phyloP scores from a whole-genome alignment of 148 eudicot species.

The Fallopia convolvulus region DNA sequence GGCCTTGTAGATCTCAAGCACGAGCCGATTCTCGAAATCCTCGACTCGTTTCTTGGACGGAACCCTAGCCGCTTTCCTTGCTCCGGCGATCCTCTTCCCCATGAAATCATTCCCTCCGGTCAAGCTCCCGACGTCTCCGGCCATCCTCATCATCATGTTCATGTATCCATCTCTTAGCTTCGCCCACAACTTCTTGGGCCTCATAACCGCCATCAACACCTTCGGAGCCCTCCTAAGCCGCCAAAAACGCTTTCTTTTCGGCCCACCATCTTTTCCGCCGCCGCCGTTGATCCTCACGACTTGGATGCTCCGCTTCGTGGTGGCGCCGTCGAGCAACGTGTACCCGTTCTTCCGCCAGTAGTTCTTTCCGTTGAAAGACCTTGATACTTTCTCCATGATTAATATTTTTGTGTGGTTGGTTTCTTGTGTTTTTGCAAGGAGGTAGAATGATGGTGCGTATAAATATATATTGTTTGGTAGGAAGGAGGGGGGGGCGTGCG shows the following conservation, averaged over 20 bases:
- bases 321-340: conserved; percentile 5
- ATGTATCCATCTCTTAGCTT: not conserved
- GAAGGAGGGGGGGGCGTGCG: not conserved
- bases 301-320: conserved; percentile 6
- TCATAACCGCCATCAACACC: not conserved
- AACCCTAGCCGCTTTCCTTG: not conserved
- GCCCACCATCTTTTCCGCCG: not conserved
- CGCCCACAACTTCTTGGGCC: not conserved
- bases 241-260: not conserved
- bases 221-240: conserved; percentile 5
- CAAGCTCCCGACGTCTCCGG: not conserved
- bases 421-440: not conserved
- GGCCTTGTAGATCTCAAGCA: conserved; percentile 13
- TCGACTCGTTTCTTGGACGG: not conserved
- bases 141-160: conserved; percentile 8
- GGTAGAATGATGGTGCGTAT: not conserved
- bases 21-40: not conserved
- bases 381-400: not conserved
- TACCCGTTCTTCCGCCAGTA: conserved; percentile 14
- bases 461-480: not conserved
- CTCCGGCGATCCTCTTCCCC: not conserved
- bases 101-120: not conserved
- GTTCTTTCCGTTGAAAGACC: conserved; percentile 4
- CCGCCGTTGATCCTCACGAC: not conserved
- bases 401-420: too few relatives aligned